A percentile compares a stretch with the other conserved stretches of the same genome.
These are phyloP conservation scores for Ceriops tagal DNA, from an alignment of 345 rosid species.

Conservation along the genomic window DNA sequence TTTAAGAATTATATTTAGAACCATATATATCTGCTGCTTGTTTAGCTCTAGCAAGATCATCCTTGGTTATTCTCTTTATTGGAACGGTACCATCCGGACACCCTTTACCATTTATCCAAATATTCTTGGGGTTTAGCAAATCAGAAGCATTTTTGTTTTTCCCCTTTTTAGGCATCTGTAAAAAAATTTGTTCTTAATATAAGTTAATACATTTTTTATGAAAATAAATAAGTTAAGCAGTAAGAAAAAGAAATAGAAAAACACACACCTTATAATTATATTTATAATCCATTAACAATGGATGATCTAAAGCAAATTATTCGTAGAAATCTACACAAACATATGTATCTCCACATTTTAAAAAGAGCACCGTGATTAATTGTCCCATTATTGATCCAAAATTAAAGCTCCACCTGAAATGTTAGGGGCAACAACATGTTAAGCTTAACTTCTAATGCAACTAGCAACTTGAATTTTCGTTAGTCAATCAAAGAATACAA, in stretches of 20 bases:
- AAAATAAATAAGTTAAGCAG: too few relatives aligned
- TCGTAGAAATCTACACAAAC: conserved; percentile 19
- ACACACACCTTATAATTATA: not conserved
- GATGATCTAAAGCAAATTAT: conserved; percentile 21
- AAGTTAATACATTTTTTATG: too few relatives aligned
- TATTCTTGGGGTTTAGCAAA: not conserved
- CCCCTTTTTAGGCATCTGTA: not conserved
- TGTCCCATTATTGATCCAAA: not conserved
- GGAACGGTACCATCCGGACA: conserved; percentile 42
- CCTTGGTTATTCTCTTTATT: conserved; percentile 32
- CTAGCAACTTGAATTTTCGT: too few relatives aligned
- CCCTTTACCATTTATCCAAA: conserved; percentile 3
- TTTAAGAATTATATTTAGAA: conserved; percentile 9
- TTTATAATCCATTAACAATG: not conserved
- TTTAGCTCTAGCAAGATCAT: conserved; percentile 25
- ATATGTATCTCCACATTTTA: conserved; percentile 12
- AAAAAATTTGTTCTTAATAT: not conserved
- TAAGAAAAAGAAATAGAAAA: not conserved
- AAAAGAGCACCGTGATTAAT: not conserved
- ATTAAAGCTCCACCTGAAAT: not conserved
- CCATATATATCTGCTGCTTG: conserved; percentile 4
- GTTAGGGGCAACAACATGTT: too few relatives aligned
- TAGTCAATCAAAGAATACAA: too few relatives aligned
- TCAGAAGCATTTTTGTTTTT: not conserved
- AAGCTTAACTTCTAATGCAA: too few relatives aligned